Percentiles rank a stretch among this genome's conserved stretches.
Evolutionary conservation across 2,329 filamentous ascomycete species (phyloP).

Genomic region (Cytospora chrysosperma): DNA sequence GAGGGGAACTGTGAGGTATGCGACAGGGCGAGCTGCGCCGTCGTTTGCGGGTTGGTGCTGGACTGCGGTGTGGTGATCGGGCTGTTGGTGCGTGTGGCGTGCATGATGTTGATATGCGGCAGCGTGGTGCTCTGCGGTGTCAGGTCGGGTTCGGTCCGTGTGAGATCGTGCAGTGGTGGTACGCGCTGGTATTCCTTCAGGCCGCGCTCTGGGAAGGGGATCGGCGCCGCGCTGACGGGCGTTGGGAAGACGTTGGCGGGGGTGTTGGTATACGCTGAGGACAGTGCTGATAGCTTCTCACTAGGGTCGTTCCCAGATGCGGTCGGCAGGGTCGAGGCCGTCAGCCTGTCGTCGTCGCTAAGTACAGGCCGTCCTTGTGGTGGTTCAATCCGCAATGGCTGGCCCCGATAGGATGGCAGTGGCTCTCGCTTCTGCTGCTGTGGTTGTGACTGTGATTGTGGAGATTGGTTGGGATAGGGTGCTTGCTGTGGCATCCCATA

Average conservation of each 20-base stretch:
- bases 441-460: slow-evolving; percentile 31
- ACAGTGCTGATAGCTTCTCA: slow-evolving; percentile 56
- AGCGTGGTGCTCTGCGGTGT: slow-evolving; percentile 50
- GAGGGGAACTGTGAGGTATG: slow-evolving; percentile 48
- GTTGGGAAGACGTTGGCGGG: slow-evolving; percentile 59
- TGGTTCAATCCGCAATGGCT: slow-evolving; percentile 61
- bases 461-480: slow-evolving; percentile 26
- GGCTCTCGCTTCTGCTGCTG: slow-evolving; percentile 53
- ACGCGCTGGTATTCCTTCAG: slow-evolving; percentile 59
- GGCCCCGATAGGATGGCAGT: slow-evolving; percentile 59
- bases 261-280: slow-evolving; percentile 44
- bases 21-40: slow-evolving; percentile 59
- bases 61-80: slow-evolving; percentile 41
- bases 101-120: slow-evolving; percentile 58
- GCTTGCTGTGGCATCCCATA: slow-evolving; percentile 58
- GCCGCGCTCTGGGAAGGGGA: slow-evolving; percentile 47
- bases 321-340: slow-evolving; percentile 59
- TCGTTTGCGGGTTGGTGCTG: slow-evolving; percentile 48
- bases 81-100: slow-evolving; percentile 50
- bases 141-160: slow-evolving; percentile 55
- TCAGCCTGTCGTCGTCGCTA: slow-evolving; percentile 58
- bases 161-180: slow-evolving; percentile 60
- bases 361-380: slow-evolving; percentile 57
- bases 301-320: slow-evolving; percentile 58
- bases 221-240: slow-evolving; percentile 55